Evolutionary conservation across 495 filamentous ascomycete species (phyloP), one percentile per base, ranked within the genome.

Genomic region (Annulohypoxylon moriforme): DNA sequence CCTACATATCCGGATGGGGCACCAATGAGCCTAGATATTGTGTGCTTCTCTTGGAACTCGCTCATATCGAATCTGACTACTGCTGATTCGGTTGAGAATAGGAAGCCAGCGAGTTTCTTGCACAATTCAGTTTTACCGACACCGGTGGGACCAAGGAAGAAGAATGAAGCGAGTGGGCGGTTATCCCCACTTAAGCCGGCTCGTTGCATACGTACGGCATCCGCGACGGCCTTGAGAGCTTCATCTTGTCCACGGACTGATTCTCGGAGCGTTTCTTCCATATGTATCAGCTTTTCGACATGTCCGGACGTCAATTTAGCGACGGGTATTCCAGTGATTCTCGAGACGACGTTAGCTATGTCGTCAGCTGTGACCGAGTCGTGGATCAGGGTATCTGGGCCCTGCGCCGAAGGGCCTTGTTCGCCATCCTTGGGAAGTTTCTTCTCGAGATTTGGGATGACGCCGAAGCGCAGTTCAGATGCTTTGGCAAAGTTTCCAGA

Each of bases 21-120:
- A 33, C 96, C 96, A 76, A 99, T 97, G 31, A 98, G 85, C 52
- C 96, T 88, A 34, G 92, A 96, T 62, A 99, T 90, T 1, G 95
- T 98, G 77, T 98, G 95, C 78, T 97, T 97, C 76, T 99, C 96
- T 74, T 96, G 93, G 80, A 98, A 99, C 72, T 99, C 96, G 78
- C 89, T 92, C 95, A 98, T 99, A 80, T 99, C 96, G 77, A 98
- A 99, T 49, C 96, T 85, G 20, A 96, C 89, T 27, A 99, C 94
- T 4, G 96, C 94, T 44, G 86, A 86, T 73, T 97, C 93, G 2
- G 93, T 97, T 0, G 92, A 94, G 80, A 99, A 99, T 22, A 99
- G 83, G 84, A 97, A 97, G 67, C 86, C 85, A 50, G 95, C 96
- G 76, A 99, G 91, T 71, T 94, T 94, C 86, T 99, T 99, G 86